A percentile compares a stretch with the other conserved stretches of the same genome.
These are phyloP conservation scores for Boletus coccyginus DNA, from an alignment of 768 basidiomycete species.

Conservation along the genomic window DNA sequence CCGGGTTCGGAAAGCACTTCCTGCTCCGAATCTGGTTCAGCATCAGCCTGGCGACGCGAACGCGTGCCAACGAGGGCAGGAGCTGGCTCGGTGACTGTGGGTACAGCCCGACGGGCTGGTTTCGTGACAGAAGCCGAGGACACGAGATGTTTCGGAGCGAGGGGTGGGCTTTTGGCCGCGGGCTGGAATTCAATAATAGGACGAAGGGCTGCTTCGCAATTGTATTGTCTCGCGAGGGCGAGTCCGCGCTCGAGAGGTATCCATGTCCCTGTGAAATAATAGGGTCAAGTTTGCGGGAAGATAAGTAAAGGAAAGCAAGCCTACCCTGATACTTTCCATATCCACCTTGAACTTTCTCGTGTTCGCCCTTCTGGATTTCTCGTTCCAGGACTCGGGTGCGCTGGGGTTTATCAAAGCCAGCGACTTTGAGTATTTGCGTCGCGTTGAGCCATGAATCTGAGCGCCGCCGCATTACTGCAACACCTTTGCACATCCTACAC, in stretches of 20 bases:
- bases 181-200: conserved; percentile 96
- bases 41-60: conserved; percentile 50
- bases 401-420: conserved; percentile 98
- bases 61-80: conserved; percentile 45
- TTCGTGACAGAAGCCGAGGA: conserved; percentile 50
- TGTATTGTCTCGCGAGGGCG: conserved; percentile 85
- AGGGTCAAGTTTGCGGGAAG: neutral
- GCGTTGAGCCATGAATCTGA: conserved; percentile 98
- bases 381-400: conserved; percentile 95
- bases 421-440: conserved; percentile 98
- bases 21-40: conserved; percentile 57
- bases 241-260: conserved; percentile 93
- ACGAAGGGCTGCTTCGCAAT: conserved; percentile 80
- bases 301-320: conserved; percentile 22
- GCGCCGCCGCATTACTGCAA: conserved; percentile 97
- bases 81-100: conserved; percentile 15
- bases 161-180: conserved; percentile 85
- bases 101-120: conserved; percentile 27
- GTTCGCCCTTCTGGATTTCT: conserved; percentile 97
- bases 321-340: conserved; percentile 99
- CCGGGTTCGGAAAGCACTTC: conserved; percentile 65
- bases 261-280: conserved; percentile 80
- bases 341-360: conserved; percentile 99
- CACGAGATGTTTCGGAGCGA: conserved; percentile 94
- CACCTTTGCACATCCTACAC: conserved; percentile 88